Evolutionary conservation across 2,329 filamentous ascomycete species (phyloP).

Genomic region (Didymella pomorum): DNA sequence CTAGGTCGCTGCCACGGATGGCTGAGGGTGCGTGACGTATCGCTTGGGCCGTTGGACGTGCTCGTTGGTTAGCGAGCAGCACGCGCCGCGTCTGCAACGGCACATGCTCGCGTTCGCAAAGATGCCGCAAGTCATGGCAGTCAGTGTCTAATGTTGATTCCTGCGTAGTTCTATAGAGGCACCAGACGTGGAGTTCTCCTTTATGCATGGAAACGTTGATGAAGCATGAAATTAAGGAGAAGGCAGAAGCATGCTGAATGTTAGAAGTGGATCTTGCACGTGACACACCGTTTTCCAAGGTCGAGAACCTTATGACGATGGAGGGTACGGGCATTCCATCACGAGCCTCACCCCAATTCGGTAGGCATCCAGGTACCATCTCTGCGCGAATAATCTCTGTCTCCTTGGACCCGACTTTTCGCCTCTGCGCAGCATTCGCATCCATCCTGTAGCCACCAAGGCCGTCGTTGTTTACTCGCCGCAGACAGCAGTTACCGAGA

Average conservation of each 20-base stretch:
- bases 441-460: slow-evolving; percentile 17
- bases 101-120: slow-evolving; percentile 1
- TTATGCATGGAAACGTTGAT: slow-evolving; percentile 30
- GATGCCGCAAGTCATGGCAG: slow-evolving; percentile 2
- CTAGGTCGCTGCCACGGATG: slow-evolving; percentile 2
- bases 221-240: slow-evolving; percentile 36
- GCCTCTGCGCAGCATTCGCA: slow-evolving; percentile 18
- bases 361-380: slow-evolving; percentile 20
- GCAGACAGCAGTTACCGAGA: slow-evolving; percentile 23
- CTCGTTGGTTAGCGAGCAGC: slow-evolving; percentile 17
- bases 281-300: slow-evolving; percentile 12
- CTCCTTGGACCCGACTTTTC: slow-evolving; percentile 16
- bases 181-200: slow-evolving; percentile 22
- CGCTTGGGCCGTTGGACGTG: slow-evolving; percentile 2
- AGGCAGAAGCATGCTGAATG: slow-evolving; percentile 10
- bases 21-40: slow-evolving; percentile 19
- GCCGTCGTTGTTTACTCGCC: slow-evolving; percentile 35
- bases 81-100: slow-evolving; percentile 13
- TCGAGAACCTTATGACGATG: slow-evolving; percentile 34
- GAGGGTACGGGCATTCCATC: slow-evolving; percentile 27
- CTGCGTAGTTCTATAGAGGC: background rate
- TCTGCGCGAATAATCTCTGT: slow-evolving; percentile 12
- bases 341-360: slow-evolving; percentile 34
- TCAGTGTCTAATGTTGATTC: background rate
- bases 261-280: slow-evolving; percentile 16